Evolutionary conservation across 352 stramenopile genomes (phyloP).

Genomic region (Pythium aquatile): DNA sequence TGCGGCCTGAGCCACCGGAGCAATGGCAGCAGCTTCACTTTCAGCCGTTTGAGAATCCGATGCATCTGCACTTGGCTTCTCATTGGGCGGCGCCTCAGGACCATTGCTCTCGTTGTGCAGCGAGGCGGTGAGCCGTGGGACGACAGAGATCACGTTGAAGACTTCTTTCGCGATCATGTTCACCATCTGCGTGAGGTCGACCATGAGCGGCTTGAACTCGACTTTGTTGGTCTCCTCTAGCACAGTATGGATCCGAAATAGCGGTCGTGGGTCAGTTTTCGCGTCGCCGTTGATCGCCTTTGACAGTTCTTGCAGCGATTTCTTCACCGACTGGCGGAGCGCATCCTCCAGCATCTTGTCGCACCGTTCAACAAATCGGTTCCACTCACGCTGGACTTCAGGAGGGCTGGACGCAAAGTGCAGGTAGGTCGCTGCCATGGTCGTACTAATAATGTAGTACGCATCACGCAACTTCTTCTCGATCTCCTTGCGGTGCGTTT

Average conservation of each 20-base stretch:
- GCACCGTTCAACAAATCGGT: constrained; percentile 85
- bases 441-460: constrained; percentile 85
- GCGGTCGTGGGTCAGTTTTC: constrained; percentile 87
- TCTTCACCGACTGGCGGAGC: constrained; percentile 91
- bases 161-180: constrained; percentile 95
- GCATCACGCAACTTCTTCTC: constrained; percentile 73
- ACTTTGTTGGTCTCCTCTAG: constrained; percentile 91
- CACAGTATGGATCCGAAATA: constrained; percentile 93
- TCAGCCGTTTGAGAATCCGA: constrained; percentile 10
- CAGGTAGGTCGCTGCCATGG: constrained; percentile 90
- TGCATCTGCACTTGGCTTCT: constrained; percentile 4
- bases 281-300: constrained; percentile 94
- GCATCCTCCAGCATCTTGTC: constrained; percentile 92
- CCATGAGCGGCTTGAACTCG: constrained; percentile 93
- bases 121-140: constrained; percentile 80
- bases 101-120: constrained; percentile 29
- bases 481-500: constrained; percentile 83
- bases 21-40: background rate
- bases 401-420: constrained; percentile 88
- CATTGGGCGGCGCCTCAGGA: background rate
- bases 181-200: constrained; percentile 93
- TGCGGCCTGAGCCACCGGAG: background rate
- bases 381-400: constrained; percentile 93
- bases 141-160: constrained; percentile 92
- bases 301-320: constrained; percentile 92